Base-by-base conservation (phyloP, 805 yeast genomes). In the Candida corydali region DNA sequence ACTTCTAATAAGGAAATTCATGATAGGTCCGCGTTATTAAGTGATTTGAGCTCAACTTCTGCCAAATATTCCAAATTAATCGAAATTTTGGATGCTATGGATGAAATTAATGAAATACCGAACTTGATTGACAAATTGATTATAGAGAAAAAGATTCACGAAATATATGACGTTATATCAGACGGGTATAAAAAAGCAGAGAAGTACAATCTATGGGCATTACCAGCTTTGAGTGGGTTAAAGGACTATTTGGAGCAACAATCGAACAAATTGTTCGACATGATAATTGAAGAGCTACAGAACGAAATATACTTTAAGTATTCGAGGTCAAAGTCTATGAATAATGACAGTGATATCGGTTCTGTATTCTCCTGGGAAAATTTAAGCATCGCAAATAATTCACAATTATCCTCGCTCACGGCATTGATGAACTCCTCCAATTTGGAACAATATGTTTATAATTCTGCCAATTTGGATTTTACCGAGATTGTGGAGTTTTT, bases 251-350 rank as follows among this genome's bases (percentile, higher is more conserved):
- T 82, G 12, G 75, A 76, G 34, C 51, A 63, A 3, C 88, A 80
- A 44, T 70, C 75, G 11, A 76, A 75, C 39, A 70, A 73, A 28
- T 61, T 89, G 19, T 81, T 82, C 49, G 87, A 81, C 32, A 75
- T 76, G 43, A 64, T 89, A 14, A 64, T 85, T n/a, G 95, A 85
- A 43, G 95, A 88, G 50, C 61, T 87, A 28, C 80, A 77, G 40
- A 73, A 70, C 32, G 81, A 85, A 38, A 63, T 85, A n/a, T 86
- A 81, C 49, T 63, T 82, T 28, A 78, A 76, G 46, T 43, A 44
- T 31, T 38, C 45, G 1, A 29, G 41, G 12, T 1, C 27, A 9
- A 16, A 15, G n/a, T 29, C 32, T 4, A 5, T 19, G 4, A 22
- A 31, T 32, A 20, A 23, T n/a, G 17, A 29, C 5, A 17, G 24